These are phyloP conservation scores for Trichoderma erinaceum DNA, from an alignment of 495 filamentous ascomycete species.

Conservation along the genomic window DNA sequence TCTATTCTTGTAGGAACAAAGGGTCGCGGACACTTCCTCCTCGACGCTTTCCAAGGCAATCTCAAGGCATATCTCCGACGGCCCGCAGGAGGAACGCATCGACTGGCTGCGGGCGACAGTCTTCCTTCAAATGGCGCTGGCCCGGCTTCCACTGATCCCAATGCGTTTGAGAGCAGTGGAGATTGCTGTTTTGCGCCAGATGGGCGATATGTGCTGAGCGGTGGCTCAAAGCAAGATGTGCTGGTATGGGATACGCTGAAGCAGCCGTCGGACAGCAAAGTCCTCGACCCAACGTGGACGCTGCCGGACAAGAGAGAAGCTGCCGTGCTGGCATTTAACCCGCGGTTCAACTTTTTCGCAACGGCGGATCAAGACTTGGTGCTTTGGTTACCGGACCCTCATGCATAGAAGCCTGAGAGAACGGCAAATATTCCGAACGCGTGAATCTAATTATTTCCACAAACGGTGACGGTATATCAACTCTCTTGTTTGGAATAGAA, in stretches of 20 bases:
- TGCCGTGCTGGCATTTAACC: slow-evolving; percentile 80
- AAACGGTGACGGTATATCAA: neutral
- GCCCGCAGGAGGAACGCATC: slow-evolving; percentile 35
- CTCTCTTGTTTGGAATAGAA: neutral
- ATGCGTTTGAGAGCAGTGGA: slow-evolving; percentile 50
- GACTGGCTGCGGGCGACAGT: slow-evolving; percentile 44
- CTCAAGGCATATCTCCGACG: slow-evolving; percentile 59
- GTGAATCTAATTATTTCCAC: neutral
- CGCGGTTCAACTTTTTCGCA: slow-evolving; percentile 80
- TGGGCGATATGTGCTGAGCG: slow-evolving; percentile 78
- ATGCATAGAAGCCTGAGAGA: slow-evolving; percentile 31
- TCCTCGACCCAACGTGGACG: slow-evolving; percentile 56
- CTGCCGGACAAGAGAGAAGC: slow-evolving; percentile 61
- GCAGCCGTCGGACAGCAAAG: slow-evolving; percentile 47
- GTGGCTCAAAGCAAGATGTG: slow-evolving; percentile 59
- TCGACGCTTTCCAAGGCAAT: slow-evolving; percentile 81
- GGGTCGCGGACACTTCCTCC: slow-evolving; percentile 71
- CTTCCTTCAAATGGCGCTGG: slow-evolving; percentile 23
- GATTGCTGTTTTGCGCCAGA: slow-evolving; percentile 87
- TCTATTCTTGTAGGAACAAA: slow-evolving; percentile 74
- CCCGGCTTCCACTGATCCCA: neutral
- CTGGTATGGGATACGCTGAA: slow-evolving; percentile 76
- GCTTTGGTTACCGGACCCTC: slow-evolving; percentile 82
- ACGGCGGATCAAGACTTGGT: slow-evolving; percentile 81
- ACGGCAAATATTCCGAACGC: slow-evolving; percentile 4